A percentile compares a stretch with the other conserved stretches of the same genome.
Conservation (phyloP, 257 asterid species). For the Marsdenia floribunda region DNA sequence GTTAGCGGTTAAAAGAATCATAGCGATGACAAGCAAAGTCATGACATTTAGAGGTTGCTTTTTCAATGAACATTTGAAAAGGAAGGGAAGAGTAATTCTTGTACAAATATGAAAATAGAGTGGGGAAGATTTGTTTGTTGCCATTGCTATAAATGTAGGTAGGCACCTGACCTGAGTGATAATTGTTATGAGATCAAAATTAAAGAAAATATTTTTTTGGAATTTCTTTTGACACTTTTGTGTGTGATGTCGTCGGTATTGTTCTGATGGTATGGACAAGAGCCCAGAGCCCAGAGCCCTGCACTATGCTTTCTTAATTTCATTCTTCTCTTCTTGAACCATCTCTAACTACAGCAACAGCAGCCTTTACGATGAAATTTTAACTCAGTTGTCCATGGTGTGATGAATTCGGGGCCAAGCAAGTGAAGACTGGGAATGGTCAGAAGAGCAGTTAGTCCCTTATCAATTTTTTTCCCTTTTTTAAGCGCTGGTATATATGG, state of each 20-base stretch:
- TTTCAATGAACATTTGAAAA: background rate
- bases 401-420: too few species aligned
- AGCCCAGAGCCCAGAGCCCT: too few species aligned
- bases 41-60: background rate
- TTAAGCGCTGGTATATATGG: too few species aligned
- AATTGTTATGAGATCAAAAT: background rate
- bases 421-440: too few species aligned
- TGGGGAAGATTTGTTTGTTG: background rate
- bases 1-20: background rate
- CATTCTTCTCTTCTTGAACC: background rate
- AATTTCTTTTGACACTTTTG: background rate
- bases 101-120: conserved; percentile 17
- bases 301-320: background rate
- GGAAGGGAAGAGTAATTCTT: conserved; percentile 1
- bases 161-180: background rate
- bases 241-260: too few species aligned
- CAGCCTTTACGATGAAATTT: too few species aligned
- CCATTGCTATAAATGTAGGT: background rate
- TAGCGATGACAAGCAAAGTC: background rate
- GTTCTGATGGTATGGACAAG: too few species aligned
- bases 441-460: too few species aligned
- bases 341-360: too few species aligned
- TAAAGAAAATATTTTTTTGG: background rate
- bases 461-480: too few species aligned
- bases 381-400: too few species aligned